Evolutionary conservation across 345 rosid genomes (phyloP), one percentile per base, ranked within the genome.

Genomic region (Barbarea vulgaris): DNA sequence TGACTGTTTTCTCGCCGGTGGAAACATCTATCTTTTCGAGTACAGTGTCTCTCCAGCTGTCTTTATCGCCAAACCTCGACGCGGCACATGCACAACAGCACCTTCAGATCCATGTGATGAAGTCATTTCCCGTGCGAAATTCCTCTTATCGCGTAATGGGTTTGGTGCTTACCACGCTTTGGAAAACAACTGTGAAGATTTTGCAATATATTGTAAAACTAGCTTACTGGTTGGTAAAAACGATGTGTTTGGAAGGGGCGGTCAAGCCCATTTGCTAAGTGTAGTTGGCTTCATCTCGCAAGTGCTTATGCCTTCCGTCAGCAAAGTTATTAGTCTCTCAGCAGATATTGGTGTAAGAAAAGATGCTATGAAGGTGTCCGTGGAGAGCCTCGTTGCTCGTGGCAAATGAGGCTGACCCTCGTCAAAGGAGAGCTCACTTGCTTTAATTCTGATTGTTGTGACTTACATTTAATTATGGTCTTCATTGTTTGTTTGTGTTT

Each of bases 131-230:
- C 86, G 91, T 14, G 89, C 88, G 14, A 56, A 31, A 11, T 80
- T 69, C 78, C 89, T 90, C 46, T 83, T 88, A 1, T 11, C 6
- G 5, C 67, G 67, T 21, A 87, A 90, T 34, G 91, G 84, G 9
- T 88, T 90, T 67, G 96, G 93, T 17, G 84, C 30, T 48, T 90
- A 88, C 74, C 11, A 84, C 44, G 52, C 81, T 34, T 83, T 87
- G 79, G 85, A 79, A 76, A 92, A 92, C 76, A 89, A 88, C 63
- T 89, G 96, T n/a, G 91, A 89, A 81, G 91, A 89, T 76, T 89
- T 88, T 15, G 96, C 96, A 3, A 83, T 85, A 18, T 88, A 89
- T 72, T 91, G 96, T 30, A 91, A 89, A 75, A 89, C 97, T 0
- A 86, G 93, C 51, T 58, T 87, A 52, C 50, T 30, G 36, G 24